Conservation (phyloP, 1,284 basidiomycete genomes). For the Athelia psychrophila region DNA sequence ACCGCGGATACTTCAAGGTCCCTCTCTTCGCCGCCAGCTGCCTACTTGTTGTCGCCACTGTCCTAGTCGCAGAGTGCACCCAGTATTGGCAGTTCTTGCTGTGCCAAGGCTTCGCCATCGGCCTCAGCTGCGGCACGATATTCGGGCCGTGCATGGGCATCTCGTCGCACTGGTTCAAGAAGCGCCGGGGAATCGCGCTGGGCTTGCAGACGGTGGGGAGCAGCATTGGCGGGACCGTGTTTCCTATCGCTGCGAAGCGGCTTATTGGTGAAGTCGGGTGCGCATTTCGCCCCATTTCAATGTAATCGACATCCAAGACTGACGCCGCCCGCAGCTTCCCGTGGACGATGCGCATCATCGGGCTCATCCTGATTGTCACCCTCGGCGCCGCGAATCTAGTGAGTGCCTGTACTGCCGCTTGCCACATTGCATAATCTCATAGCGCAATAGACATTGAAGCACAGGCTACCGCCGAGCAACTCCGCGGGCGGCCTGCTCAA, state of each 20-base stretch:
- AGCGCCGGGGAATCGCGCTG: constrained; percentile 37
- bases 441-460: constrained; percentile 36
- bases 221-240: constrained; percentile 43
- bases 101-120: constrained; percentile 42
- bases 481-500: constrained; percentile 50
- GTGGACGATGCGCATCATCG: constrained; percentile 62
- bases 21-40: constrained; percentile 35
- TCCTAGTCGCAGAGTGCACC: constrained; percentile 46
- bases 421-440: not conserved
- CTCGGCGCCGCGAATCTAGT: constrained; percentile 42
- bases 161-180: constrained; percentile 51
- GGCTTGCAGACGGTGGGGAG: constrained; percentile 40
- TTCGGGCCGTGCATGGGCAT: no score
- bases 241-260: constrained; percentile 38
- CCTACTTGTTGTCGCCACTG: constrained; percentile 40
- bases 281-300: constrained; percentile 1
- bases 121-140: no score
- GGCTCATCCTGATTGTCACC: constrained; percentile 45
- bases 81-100: constrained; percentile 51
- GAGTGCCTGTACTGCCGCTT: not conserved
- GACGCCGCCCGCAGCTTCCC: constrained; percentile 38
- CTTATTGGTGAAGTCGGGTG: constrained; percentile 34
- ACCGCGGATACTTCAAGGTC: constrained; percentile 45
- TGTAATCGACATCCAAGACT: not conserved
- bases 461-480: constrained; percentile 48